Base-by-base conservation (phyloP, 2,329 filamentous ascomycete species). In the Trichoderma sp. region DNA sequence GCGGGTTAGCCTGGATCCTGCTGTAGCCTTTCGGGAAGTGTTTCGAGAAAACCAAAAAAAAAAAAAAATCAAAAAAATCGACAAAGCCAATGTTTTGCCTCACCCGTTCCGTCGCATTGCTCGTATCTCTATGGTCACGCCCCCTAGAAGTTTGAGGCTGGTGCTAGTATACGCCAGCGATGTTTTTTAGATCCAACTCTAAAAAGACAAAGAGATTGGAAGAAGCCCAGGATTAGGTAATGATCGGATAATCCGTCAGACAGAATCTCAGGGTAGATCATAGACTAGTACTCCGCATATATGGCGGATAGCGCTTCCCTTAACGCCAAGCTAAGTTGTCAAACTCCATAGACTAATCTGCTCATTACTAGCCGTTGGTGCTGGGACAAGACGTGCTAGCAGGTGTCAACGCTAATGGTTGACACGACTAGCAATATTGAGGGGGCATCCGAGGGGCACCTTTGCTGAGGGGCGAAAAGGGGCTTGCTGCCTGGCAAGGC, bases 391-490 rank as follows among this genome's bases (percentile, higher is more conserved):
- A 30, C 30, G 43, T 28, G 18, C 43, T 37, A 39, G 14, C 37
- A 39, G 37, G 37, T 18, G 26, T 37, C 24, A 39, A 51, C 63
- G 54, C 63, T 66, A 66, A 59, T 51, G 39, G 32, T 30, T 39
- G 37, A 66, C 32, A 34, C 32, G 32, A 34, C 32, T 26, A 28
- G 30, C 30, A 34, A 49, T 49, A 49, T 49, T 43, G 54, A 66
- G 63, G 63, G 63, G 32, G 11, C 61, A 26, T 30, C 16, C 10
- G 55, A 46, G 39, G 65, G 54, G 58, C 49, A 61, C 55, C 46
- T 59, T 59, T 54, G 66, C 43, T 24, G 66, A 59, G 66, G 58
- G 55, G 58, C 55, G 14, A 61, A 68, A 61, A 59, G 58, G 66
- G 66, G 66, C 58, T 43, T 43, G 39, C 39, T 68, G 32, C 49